Evolutionary conservation across 2,329 filamentous ascomycete species (phyloP).

Genomic region (Ceratocystis albifundus): DNA sequence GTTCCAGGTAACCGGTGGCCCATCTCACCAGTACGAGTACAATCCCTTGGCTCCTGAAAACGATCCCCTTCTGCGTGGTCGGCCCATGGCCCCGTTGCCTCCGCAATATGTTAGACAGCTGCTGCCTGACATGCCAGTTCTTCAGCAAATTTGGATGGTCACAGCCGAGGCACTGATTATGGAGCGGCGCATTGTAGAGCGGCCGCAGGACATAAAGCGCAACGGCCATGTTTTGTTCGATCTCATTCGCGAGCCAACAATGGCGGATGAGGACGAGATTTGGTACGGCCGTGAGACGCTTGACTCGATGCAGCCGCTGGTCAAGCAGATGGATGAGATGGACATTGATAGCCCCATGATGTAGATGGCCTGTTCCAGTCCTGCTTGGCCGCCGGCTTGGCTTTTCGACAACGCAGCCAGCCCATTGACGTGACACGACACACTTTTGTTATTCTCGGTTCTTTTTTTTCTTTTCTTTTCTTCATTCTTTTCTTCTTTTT

Average conservation of each 20-base stretch:
- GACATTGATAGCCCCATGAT: slow-evolving; percentile 19
- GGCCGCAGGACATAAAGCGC: slow-evolving; percentile 49
- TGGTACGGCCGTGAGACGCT: slow-evolving; percentile 44
- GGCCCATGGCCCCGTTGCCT: slow-evolving; percentile 47
- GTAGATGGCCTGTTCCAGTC: slow-evolving; percentile 8
- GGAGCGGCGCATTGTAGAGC: slow-evolving; percentile 46
- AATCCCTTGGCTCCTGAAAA: slow-evolving; percentile 13
- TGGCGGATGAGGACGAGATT: slow-evolving; percentile 51
- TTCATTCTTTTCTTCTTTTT: slow-evolving; percentile 2
- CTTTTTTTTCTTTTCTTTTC: slow-evolving; percentile 11
- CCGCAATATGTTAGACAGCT: slow-evolving; percentile 41
- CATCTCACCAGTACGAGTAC: slow-evolving; percentile 12
- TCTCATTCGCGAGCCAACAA: slow-evolving; percentile 50
- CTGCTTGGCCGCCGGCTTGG: not conserved
- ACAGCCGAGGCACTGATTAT: slow-evolving; percentile 53
- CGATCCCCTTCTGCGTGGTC: slow-evolving; percentile 33
- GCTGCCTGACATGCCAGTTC: slow-evolving; percentile 43
- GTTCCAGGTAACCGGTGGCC: not conserved
- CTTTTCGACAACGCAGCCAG: not conserved
- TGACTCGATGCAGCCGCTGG: slow-evolving; percentile 44
- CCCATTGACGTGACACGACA: not conserved
- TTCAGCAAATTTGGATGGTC: slow-evolving; percentile 51
- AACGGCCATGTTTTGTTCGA: slow-evolving; percentile 52
- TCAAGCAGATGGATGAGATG: slow-evolving; percentile 42
- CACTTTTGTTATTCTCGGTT: slow-evolving; percentile 1